Conservation (phyloP, 2,329 filamentous ascomycete species). For the Venturia aucupariae region DNA sequence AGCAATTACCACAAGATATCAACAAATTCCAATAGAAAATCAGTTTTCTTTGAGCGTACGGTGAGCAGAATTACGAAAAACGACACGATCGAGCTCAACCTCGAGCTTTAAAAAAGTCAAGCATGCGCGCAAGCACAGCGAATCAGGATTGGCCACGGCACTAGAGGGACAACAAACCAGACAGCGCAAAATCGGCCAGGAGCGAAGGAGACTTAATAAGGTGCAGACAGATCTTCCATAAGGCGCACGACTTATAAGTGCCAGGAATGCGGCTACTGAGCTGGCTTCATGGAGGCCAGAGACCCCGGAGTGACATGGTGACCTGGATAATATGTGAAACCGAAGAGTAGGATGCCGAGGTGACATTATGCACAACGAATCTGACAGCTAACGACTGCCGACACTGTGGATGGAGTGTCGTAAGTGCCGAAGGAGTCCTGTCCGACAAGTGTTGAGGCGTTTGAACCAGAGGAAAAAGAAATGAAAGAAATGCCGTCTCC, state of each 20-base stretch:
- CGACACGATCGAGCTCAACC: background rate
- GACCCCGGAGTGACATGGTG: constrained; percentile 2
- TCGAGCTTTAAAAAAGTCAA: background rate
- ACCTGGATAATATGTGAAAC: constrained; percentile 4
- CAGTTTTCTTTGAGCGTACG: background rate
- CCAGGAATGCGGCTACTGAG: background rate
- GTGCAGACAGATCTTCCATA: background rate
- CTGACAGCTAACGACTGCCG: background rate
- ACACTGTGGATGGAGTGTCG: background rate
- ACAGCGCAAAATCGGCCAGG: background rate
- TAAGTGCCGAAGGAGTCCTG: background rate
- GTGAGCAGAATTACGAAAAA: background rate
- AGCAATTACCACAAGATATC: constrained; percentile 6
- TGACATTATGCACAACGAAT: background rate
- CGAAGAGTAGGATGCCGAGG: background rate
- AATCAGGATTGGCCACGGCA: constrained; percentile 4
- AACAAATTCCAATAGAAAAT: background rate
- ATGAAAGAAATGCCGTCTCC: background rate
- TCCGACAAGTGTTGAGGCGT: background rate
- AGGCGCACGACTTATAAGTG: background rate
- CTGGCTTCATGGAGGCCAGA: background rate
- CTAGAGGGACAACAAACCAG: background rate
- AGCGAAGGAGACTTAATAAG: background rate
- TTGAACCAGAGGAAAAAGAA: background rate
- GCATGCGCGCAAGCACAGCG: constrained; percentile 1